Evolutionary conservation across 352 stramenopile genomes (phyloP), one percentile per base, ranked within the genome.

Genomic region (Pythium aristosporum): DNA sequence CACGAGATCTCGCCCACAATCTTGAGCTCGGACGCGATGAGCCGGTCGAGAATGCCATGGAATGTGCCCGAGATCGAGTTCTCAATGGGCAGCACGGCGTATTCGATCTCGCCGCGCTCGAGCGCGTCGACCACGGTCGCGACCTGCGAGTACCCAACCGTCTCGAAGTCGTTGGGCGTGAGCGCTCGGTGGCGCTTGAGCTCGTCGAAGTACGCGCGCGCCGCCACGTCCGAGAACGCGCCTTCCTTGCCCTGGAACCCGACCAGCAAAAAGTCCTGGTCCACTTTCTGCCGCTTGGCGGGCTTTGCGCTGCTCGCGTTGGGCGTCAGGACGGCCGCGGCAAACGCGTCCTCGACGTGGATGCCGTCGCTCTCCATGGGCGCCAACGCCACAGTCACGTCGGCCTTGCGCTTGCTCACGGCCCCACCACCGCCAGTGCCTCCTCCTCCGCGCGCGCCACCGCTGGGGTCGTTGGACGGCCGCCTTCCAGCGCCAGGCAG

Each of bases 31-130:
- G 74, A 87, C 2, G 75, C 73, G 51, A 91, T 81, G 3, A 91
- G 68, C 6, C 77, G 71, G 51, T 91, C 82, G 42, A 89, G 57
- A 62, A 82, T 89, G 55, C 79, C 78, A 62, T 91, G 82, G 57
- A 91, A 89, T 34, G 79, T 91, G 55, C 80, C 82, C 1, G 80
- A 89, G 56, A 87, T 79, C 10, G 80, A 91, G 74, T 91, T 89
- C 59, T 89, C 79, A 44, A 89, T 73, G 3, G 82, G 82, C 47
- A 91, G 41, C 39, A 91, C 80, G 30, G 67, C 82, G 61, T 78
- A 89, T 25, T 80, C 71, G 37, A 89, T 72, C 47, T 85, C 76
- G 10, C 75, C 76, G n/a, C 76, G 73, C 56, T 87, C 75, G 13
- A 89, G 69, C 9, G 79, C 78, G 23, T 77, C 75, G 64, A 91